Base-by-base conservation (phyloP, 2,329 filamentous ascomycete species). In the Trichophyton mentagrophytes region DNA sequence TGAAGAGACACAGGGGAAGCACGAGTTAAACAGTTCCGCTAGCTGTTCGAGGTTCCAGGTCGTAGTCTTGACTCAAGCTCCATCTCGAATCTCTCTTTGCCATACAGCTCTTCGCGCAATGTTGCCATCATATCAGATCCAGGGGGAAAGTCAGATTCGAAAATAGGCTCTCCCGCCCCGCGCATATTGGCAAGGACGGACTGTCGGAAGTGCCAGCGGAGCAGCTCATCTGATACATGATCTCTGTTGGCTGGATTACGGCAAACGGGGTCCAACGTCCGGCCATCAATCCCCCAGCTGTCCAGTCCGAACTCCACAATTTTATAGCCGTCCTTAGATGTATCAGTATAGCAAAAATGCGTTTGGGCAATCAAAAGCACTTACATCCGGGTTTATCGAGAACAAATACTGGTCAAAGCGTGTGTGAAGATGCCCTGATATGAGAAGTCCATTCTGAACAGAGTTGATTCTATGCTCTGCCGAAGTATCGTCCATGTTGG, bases 181-280 rank as follows among this genome's bases (percentile, higher is more conserved):
- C 63, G 66, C 64, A 69, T 66, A 60, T 68, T 69, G 2, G 65
- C 64, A 15, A 68, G 63, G 25, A 68, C 63, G 27, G 67, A 44
- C 51, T 67, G 63, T 47, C 65, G 42, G 55, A 67, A 68, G 46
- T 67, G 64, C 67, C 66, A 68, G 27, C 63, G 46, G 15, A 68
- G 60, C 7, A 68, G 61, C 55, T 63, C 62, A 61, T 65, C 63
- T 13, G 58, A 63, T 4, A 66, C 64, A 40, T 47, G 59, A 56
- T 60, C 27, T n/a, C 20, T 25, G 15, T 61, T 59, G 20, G 60
- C 59, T 30, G 63, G 60, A 42, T 64, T 33, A 13, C 64, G 57
- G 49, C 64, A 66, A 46, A 63, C 58, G 27, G 59, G 61, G 40
- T 66, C 64, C 27, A 66, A 60, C 36, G 58, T 60, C 49, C 60